These are phyloP conservation scores for Phyllosticta ampelicida DNA, from an alignment of 2,329 filamentous ascomycete genomes.

Conservation along the genomic window DNA sequence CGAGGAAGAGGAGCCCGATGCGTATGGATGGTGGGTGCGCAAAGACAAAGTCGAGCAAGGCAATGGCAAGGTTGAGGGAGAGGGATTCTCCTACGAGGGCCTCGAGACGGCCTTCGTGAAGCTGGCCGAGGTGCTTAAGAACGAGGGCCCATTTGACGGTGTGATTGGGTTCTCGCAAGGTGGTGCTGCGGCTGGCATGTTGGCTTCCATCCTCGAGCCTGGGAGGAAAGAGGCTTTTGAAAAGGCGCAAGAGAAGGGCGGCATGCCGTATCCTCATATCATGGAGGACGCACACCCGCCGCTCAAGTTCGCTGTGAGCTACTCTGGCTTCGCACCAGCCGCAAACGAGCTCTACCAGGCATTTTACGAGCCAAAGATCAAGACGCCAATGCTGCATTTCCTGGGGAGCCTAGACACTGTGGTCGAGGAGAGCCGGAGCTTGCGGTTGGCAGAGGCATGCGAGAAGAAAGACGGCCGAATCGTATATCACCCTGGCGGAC, in stretches of 20 bases:
- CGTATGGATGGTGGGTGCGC: conserved; percentile 75
- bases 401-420: conserved; percentile 78
- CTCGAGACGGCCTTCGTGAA: conserved; percentile 56
- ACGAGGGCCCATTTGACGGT: conserved; percentile 61
- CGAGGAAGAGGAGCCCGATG: conserved; percentile 46
- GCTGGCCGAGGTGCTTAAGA: conserved; percentile 51
- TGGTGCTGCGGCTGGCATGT: conserved; percentile 58
- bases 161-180: conserved; percentile 79
- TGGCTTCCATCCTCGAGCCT: conserved; percentile 60
- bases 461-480: conserved; percentile 40
- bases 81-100: conserved; percentile 49
- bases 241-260: conserved; percentile 24
- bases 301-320: conserved; percentile 59
- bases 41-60: conserved; percentile 41
- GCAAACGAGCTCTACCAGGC: conserved; percentile 50
- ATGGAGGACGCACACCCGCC: conserved; percentile 14
- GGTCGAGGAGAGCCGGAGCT: conserved; percentile 66
- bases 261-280: conserved; percentile 42
- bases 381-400: conserved; percentile 70
- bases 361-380: conserved; percentile 65
- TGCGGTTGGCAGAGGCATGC: conserved; percentile 56
- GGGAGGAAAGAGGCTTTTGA: conserved; percentile 40
- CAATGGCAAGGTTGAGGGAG: conserved; percentile 27
- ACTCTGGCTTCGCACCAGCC: conserved; percentile 65
- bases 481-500: conserved; percentile 74